Evolutionary conservation across 305 asterid genomes (phyloP).

Genomic region (Euphrasia arctica): DNA sequence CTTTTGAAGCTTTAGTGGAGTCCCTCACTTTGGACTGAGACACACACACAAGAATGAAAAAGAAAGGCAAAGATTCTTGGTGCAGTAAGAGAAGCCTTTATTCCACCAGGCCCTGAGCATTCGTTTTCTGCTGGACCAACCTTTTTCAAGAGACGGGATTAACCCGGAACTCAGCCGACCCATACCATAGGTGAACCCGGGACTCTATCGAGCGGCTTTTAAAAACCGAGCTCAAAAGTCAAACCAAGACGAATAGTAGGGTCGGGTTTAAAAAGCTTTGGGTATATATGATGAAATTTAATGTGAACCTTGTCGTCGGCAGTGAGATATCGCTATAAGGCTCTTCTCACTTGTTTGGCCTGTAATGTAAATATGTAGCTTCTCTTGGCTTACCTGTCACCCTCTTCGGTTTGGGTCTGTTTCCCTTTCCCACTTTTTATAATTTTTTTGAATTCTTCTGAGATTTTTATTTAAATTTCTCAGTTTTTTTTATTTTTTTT

Average conservation of each 20-base stretch:
- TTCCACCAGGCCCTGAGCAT: slow-evolving; percentile 24
- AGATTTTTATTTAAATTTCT: too few relatives aligned
- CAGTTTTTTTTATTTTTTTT: not conserved
- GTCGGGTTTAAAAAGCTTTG: too few relatives aligned
- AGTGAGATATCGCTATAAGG: slow-evolving; percentile 32
- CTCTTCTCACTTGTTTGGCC: slow-evolving; percentile 27
- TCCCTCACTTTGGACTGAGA: slow-evolving; percentile 28
- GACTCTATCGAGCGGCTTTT: too few relatives aligned
- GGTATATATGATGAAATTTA: not conserved
- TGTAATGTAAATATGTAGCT: slow-evolving; percentile 1
- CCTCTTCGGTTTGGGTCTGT: slow-evolving; percentile 10
- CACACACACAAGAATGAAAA: slow-evolving; percentile 19
- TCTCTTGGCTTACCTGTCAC: slow-evolving; percentile 31
- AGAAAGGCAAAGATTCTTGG: slow-evolving; percentile 40
- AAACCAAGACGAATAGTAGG: too few relatives aligned
- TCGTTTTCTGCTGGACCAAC: slow-evolving; percentile 28
- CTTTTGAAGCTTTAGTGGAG: slow-evolving; percentile 44
- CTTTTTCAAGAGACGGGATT: slow-evolving; percentile 3
- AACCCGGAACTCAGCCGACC: slow-evolving; percentile 4
- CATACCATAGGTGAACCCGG: too few relatives aligned
- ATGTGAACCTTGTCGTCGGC: slow-evolving; percentile 14
- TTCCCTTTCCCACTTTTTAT: slow-evolving; percentile 4
- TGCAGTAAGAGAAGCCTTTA: slow-evolving; percentile 38
- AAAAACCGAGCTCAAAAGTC: too few relatives aligned
- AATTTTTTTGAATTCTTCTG: too few relatives aligned